Percentiles rank a stretch among this genome's conserved stretches.
Evolutionary conservation across 2,329 filamentous ascomycete species (phyloP).

Genomic region (Alternaria conjuncta): DNA sequence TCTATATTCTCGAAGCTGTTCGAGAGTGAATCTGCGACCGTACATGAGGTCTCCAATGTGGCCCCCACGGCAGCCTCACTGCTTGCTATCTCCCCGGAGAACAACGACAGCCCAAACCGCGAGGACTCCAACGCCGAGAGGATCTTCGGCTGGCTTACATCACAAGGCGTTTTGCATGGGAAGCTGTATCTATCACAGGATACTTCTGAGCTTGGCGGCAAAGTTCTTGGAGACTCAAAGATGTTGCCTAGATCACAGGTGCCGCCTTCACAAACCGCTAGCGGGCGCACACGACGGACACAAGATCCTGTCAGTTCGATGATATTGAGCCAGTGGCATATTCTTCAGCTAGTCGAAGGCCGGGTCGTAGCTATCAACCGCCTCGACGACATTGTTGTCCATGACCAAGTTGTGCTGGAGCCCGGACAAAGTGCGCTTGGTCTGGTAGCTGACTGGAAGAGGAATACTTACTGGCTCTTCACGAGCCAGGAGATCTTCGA

Average conservation of each 20-base stretch:
- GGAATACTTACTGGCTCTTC: constrained; percentile 98
- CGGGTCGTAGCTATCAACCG: constrained; percentile 85
- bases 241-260: constrained; percentile 78
- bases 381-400: constrained; percentile 82
- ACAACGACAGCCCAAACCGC: constrained; percentile 54
- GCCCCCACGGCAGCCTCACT: constrained; percentile 67
- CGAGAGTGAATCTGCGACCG: constrained; percentile 79
- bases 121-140: constrained; percentile 69
- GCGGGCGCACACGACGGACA: constrained; percentile 68
- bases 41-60: constrained; percentile 73
- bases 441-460: constrained; percentile 86
- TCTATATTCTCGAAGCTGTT: constrained; percentile 89
- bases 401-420: constrained; percentile 85
- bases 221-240: constrained; percentile 79
- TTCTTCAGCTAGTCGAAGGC: constrained; percentile 81
- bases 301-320: constrained; percentile 80
- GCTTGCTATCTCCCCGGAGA: constrained; percentile 79
- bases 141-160: constrained; percentile 88
- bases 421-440: constrained; percentile 80
- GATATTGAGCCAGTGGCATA: constrained; percentile 91
- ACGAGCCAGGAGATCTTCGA: constrained; percentile 92
- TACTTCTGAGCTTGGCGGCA: constrained; percentile 70
- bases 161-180: constrained; percentile 88
- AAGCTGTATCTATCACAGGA: constrained; percentile 69
- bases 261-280: constrained; percentile 68